A percentile compares a stretch with the other conserved stretches of the same genome.
These are phyloP conservation scores for Salmacisia buchloeana DNA, from an alignment of 1,284 basidiomycete genomes.

Conservation along the genomic window DNA sequence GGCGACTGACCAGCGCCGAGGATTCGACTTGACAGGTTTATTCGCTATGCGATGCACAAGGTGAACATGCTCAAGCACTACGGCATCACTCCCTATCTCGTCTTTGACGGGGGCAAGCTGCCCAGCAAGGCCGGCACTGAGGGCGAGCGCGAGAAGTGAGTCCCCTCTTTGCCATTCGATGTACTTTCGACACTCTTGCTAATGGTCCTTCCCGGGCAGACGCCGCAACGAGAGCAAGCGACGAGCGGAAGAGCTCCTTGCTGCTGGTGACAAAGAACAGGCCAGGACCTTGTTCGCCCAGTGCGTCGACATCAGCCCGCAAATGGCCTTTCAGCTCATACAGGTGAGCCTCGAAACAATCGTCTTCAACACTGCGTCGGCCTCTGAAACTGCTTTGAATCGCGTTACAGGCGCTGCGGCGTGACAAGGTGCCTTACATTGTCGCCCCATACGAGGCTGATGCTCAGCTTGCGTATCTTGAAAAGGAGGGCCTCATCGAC, in stretches of 20 bases:
- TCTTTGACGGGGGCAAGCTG: conserved; percentile 92
- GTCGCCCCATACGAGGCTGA: conserved; percentile 99
- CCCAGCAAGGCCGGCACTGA: conserved; percentile 92
- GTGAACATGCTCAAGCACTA: conserved; percentile 79
- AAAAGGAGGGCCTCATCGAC: conserved; percentile 74
- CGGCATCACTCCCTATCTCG: conserved; percentile 80
- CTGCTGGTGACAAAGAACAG: conserved; percentile 70
- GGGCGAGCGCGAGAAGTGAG: conserved; percentile 64
- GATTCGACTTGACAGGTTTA: too few relatives aligned
- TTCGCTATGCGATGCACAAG: conserved; percentile 90
- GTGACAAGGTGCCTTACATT: conserved; percentile 59
- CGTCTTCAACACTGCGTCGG: too few relatives aligned
- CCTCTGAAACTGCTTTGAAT: not conserved
- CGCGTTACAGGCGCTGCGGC: conserved; percentile 15
- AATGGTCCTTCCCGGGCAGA: not conserved
- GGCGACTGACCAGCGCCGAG: not conserved
- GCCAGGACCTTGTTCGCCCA: conserved; percentile 85
- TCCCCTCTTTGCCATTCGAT: not conserved
- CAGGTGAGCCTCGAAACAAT: too few relatives aligned
- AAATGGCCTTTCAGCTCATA: conserved; percentile 96
- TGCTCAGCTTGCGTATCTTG: conserved; percentile 89
- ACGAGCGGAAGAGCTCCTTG: conserved; percentile 66
- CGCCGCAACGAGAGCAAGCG: conserved; percentile 62
- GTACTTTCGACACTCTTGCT: not conserved
- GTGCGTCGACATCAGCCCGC: conserved; percentile 89